Evolutionary conservation across 768 basidiomycete genomes (phyloP), one percentile per base, ranked within the genome.

Genomic region (Neoboletus magnificus): DNA sequence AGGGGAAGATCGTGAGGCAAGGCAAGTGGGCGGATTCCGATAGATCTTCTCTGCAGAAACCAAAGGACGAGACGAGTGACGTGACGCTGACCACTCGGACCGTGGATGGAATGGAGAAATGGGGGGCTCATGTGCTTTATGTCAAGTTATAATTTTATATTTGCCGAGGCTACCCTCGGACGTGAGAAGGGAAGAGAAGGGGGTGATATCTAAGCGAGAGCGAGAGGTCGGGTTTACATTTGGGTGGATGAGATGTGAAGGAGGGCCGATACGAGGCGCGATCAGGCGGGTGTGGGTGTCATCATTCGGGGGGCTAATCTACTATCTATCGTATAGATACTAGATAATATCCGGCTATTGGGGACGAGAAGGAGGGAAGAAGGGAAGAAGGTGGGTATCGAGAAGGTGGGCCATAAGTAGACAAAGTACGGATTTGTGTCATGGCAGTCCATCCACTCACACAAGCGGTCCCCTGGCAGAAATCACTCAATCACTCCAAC

Each of bases 381-480:
- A 27, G 27, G 27, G 27, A 5, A 27, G 27, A 27, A 27, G 27
- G 27, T 3, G 27, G 27, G 27, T 27, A 27, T 27, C 5, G 25
- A n/a, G 44, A 50, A 33, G 32, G 46, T 3, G 23, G 32, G 27
- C 51, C 44, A 56, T 37, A 37, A 45, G 27, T 2, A 59, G 58
- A 60, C 59, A 60, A 60, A 47, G 54, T 62, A 43, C 45, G 18
- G 37, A 39, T 39, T 20, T 32, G 40, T 35, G 46, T 47, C 45
- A 32, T 22, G 45, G 33, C 33, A 32, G 32, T 12, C 32, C 33
- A 5, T 18, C 41, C 8, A 25, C 22, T 25, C 23, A 7, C 10
- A 0, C 36, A 57, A 54, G 54, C 62, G 54, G 23, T 23, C 69
- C 66, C 63, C 54, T 69, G 51, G 71, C 70, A 69, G 62, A 71